Conservation (phyloP, 1,139 yeast species). For the Citeromyces hawaiiensis region DNA sequence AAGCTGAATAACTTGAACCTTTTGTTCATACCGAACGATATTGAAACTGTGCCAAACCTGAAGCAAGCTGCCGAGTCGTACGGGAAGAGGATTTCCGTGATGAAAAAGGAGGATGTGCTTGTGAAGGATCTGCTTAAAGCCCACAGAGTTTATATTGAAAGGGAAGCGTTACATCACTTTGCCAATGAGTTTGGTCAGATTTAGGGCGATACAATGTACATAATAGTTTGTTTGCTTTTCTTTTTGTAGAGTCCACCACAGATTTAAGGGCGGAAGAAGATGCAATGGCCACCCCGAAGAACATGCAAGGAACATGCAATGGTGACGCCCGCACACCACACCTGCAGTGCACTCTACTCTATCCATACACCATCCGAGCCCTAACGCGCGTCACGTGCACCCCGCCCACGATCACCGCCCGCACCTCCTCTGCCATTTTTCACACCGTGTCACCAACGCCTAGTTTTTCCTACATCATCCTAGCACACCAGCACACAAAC, state of each 20-base stretch:
- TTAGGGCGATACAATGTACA: slow-evolving; percentile 1
- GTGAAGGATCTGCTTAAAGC: slow-evolving; percentile 81
- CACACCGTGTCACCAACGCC: slow-evolving; percentile 1
- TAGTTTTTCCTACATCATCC: background rate
- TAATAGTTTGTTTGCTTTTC: no score
- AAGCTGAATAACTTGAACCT: slow-evolving; percentile 39
- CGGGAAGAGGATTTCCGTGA: slow-evolving; percentile 43
- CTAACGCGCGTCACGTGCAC: background rate
- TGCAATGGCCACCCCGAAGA: no score
- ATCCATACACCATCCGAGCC: background rate
- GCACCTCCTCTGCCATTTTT: background rate
- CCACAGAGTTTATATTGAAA: slow-evolving; percentile 62
- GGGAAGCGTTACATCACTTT: slow-evolving; percentile 50
- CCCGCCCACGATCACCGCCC: no score
- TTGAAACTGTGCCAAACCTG: slow-evolving; percentile 33
- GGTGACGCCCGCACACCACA: no score
- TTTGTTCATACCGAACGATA: slow-evolving; percentile 49
- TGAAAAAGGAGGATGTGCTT: slow-evolving; percentile 67
- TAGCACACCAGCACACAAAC: slow-evolving; percentile 15
- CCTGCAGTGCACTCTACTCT: no score
- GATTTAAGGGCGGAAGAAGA: no score
- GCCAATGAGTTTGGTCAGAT: slow-evolving; percentile 13
- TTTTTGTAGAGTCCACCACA: no score
- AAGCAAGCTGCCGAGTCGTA: slow-evolving; percentile 30
- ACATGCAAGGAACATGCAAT: no score